A percentile compares a stretch with the other conserved stretches of the same genome.
These are phyloP conservation scores for Vickermania ingenoplastis DNA, from an alignment of 208 protist genomes.

Conservation along the genomic window DNA sequence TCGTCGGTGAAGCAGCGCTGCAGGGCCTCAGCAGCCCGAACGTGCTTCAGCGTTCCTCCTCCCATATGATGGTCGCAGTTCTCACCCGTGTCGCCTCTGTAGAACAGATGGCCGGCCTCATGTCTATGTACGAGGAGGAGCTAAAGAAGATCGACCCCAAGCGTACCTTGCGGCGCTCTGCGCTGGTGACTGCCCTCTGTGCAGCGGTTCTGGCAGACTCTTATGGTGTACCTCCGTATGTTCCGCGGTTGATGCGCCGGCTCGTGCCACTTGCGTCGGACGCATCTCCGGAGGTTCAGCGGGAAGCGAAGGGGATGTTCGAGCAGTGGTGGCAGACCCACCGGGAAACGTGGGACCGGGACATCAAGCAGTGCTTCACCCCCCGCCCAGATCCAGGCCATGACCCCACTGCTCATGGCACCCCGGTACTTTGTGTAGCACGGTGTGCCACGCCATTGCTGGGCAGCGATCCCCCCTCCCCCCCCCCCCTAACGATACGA, in stretches of 20 bases:
- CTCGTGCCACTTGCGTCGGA: slow-evolving; percentile 29
- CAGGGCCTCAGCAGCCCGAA: slow-evolving; percentile 39
- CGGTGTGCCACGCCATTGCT: background rate
- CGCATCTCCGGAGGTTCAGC: slow-evolving; percentile 27
- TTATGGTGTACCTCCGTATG: slow-evolving; percentile 32
- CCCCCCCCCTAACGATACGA: no score
- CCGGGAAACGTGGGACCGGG: slow-evolving; percentile 54
- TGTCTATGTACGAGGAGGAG: slow-evolving; percentile 25
- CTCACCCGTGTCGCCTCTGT: slow-evolving; percentile 61
- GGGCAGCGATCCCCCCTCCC: no score
- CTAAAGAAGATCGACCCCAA: background rate
- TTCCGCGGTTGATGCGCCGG: slow-evolving; percentile 41
- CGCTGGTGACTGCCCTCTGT: slow-evolving; percentile 58
- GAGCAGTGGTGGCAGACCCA: slow-evolving; percentile 74
- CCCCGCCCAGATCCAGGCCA: slow-evolving; percentile 29
- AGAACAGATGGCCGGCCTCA: slow-evolving; percentile 39
- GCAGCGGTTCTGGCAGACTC: slow-evolving; percentile 43
- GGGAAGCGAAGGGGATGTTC: slow-evolving; percentile 40
- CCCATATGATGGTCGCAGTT: slow-evolving; percentile 37
- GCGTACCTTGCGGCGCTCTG: slow-evolving; percentile 12
- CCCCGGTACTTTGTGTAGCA: slow-evolving; percentile 64
- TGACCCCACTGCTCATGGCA: slow-evolving; percentile 34
- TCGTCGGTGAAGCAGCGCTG: slow-evolving; percentile 32
- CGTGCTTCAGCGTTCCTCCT: slow-evolving; percentile 29
- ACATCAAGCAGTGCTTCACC: slow-evolving; percentile 55